Conservation (phyloP, 2,329 filamentous ascomycete genomes). For the Aspergillus melleus region DNA sequence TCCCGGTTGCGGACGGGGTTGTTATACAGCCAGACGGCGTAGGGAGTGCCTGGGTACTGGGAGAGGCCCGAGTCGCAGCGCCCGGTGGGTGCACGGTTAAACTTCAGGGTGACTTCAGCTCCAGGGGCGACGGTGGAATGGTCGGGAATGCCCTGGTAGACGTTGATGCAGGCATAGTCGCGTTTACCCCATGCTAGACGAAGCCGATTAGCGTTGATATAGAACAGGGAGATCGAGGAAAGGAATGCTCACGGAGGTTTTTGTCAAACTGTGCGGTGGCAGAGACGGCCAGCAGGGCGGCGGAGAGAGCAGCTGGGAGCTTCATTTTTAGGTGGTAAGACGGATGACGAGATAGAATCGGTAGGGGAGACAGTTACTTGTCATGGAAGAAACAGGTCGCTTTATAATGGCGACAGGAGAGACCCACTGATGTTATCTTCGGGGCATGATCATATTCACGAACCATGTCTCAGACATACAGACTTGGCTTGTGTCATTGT, state of each 20-base stretch:
- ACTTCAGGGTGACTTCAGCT: conserved; percentile 25
- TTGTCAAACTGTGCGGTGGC: conserved; percentile 34
- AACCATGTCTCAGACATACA: background rate
- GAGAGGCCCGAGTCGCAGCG: conserved; percentile 24
- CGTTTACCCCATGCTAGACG: conserved; percentile 35
- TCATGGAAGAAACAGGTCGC: no score
- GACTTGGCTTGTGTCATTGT: background rate
- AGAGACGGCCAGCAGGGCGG: conserved; percentile 25
- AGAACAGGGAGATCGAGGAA: background rate
- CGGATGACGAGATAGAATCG: background rate
- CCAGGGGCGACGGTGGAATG: conserved; percentile 29
- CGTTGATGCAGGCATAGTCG: conserved; percentile 34
- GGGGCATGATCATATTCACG: background rate
- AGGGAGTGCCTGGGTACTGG: conserved; percentile 23
- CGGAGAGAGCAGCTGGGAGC: conserved; percentile 26
- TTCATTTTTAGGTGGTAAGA: conserved; percentile 23
- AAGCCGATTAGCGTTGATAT: background rate
- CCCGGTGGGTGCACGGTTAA: conserved; percentile 27
- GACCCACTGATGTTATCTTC: background rate
- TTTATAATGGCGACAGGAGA: no score
- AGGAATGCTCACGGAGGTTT: conserved; percentile 23
- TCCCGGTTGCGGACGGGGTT: conserved; percentile 28
- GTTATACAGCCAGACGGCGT: conserved; percentile 31
- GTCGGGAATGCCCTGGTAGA: conserved; percentile 34
- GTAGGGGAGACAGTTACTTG: no score